Conservation (phyloP, 306 rosid genomes). For the Morella rubra region DNA sequence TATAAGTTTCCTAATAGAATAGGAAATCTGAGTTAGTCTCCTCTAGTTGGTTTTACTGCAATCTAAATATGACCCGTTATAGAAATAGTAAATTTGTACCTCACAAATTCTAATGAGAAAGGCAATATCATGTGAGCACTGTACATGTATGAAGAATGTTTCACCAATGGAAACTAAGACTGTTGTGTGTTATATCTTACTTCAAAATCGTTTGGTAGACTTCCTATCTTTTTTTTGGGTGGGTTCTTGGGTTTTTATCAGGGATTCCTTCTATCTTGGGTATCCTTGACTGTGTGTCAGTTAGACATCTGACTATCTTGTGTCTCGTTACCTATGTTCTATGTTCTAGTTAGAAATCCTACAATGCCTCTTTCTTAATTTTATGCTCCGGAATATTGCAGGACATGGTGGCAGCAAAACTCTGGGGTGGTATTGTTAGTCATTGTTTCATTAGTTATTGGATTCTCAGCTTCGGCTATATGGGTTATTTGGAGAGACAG, state of each 20-base stretch:
- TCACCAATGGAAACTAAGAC: background rate
- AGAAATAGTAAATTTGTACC: background rate
- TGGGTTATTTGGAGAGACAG: constrained; percentile 65
- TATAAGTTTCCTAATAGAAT: background rate
- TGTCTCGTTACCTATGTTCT: too few relatives aligned
- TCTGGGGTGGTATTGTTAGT: constrained; percentile 41
- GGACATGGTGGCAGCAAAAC: constrained; percentile 70
- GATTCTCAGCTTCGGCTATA: constrained; percentile 49
- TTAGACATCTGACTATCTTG: too few relatives aligned
- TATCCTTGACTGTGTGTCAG: background rate
- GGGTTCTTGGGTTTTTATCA: background rate
- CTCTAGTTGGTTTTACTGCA: background rate
- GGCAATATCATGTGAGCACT: background rate
- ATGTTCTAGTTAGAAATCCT: too few relatives aligned
- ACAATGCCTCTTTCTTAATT: background rate
- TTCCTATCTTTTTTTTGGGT: background rate
- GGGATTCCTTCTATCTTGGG: background rate
- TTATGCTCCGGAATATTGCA: constrained; percentile 36
- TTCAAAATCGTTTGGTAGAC: background rate
- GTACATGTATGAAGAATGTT: background rate
- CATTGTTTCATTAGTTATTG: constrained; percentile 47
- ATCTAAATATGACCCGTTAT: background rate
- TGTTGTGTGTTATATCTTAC: background rate
- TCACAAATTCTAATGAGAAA: background rate
- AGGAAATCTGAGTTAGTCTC: background rate